These are phyloP conservation scores for Cryomyces minteri DNA, from an alignment of 495 filamentous ascomycete genomes.

Conservation along the genomic window DNA sequence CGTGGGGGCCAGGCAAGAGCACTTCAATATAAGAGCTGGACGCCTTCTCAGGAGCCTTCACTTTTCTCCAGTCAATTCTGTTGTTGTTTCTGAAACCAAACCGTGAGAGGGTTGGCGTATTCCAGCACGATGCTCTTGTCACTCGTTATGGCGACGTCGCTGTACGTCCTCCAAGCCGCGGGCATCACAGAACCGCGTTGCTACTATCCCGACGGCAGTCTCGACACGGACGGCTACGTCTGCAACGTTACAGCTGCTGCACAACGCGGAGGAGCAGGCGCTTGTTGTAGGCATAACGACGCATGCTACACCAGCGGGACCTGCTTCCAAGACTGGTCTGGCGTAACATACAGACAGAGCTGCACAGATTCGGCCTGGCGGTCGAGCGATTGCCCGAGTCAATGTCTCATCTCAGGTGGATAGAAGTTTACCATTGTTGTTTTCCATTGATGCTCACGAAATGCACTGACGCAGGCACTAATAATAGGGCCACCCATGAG, in stretches of 20 bases:
- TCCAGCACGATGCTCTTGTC: too few species aligned
- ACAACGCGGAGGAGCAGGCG: not conserved
- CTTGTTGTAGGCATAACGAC: not conserved
- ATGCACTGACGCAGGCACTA: too few species aligned
- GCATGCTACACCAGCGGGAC: not conserved
- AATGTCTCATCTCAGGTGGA: not conserved
- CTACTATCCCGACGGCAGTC: not conserved
- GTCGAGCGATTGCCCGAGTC: not conserved
- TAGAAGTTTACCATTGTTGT: too few species aligned
- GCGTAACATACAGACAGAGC: not conserved
- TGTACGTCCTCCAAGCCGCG: too few species aligned
- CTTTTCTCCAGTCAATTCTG: too few species aligned
- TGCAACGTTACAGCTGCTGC: not conserved
- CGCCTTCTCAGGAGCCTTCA: too few species aligned
- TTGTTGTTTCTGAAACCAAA: too few species aligned
- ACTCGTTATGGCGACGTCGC: too few species aligned
- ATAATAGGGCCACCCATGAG: not conserved
- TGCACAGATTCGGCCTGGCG: not conserved
- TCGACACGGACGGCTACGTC: not conserved
- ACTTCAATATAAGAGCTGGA: too few species aligned
- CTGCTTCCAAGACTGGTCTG: not conserved
- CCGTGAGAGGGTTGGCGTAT: too few species aligned
- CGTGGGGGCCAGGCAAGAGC: too few species aligned
- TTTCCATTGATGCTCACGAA: too few species aligned
- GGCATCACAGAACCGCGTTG: not conserved